Percentiles rank a stretch among this genome's conserved stretches.
Evolutionary conservation across 2,329 filamentous ascomycete genomes (phyloP).

Genomic region (Colletotrichum spinosum): DNA sequence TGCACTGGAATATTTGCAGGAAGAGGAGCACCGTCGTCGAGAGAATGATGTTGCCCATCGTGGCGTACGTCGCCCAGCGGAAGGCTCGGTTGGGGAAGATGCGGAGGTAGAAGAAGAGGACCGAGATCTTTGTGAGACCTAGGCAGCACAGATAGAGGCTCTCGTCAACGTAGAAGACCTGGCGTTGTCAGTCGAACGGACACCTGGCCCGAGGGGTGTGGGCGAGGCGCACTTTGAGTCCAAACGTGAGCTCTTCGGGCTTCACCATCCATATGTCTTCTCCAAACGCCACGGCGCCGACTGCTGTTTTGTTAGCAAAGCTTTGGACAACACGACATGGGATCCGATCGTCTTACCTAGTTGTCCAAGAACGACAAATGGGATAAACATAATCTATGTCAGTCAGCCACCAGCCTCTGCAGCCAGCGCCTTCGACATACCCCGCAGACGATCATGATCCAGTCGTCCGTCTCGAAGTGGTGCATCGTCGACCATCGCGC

Average conservation of each 20-base stretch:
- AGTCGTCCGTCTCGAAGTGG: slow-evolving; percentile 52
- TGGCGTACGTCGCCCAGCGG: slow-evolving; percentile 40
- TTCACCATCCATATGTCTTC: slow-evolving; percentile 52
- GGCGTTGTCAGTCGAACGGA: background rate
- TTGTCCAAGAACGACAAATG: slow-evolving; percentile 47
- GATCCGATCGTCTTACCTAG: slow-evolving; percentile 41
- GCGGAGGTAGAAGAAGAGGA: slow-evolving; percentile 49
- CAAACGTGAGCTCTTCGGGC: slow-evolving; percentile 42
- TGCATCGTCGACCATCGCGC: slow-evolving; percentile 47
- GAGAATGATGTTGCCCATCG: slow-evolving; percentile 43
- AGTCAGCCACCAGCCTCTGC: background rate
- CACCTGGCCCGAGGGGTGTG: too few relatives aligned
- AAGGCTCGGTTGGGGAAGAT: slow-evolving; percentile 46
- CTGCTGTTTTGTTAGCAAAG: slow-evolving; percentile 31
- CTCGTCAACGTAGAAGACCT: slow-evolving; percentile 47
- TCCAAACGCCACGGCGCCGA: slow-evolving; percentile 46
- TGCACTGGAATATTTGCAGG: slow-evolving; percentile 51
- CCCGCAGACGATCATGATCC: slow-evolving; percentile 50
- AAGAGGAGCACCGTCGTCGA: slow-evolving; percentile 45
- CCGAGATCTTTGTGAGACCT: slow-evolving; percentile 46
- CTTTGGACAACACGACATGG: background rate
- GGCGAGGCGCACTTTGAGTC: slow-evolving; percentile 43
- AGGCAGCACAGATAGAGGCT: slow-evolving; percentile 48
- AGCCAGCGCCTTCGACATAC: slow-evolving; percentile 40
- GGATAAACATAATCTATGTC: slow-evolving; percentile 44